These are phyloP conservation scores for Truncatella angustata DNA, from an alignment of 2,329 filamentous ascomycete genomes.

Conservation along the genomic window DNA sequence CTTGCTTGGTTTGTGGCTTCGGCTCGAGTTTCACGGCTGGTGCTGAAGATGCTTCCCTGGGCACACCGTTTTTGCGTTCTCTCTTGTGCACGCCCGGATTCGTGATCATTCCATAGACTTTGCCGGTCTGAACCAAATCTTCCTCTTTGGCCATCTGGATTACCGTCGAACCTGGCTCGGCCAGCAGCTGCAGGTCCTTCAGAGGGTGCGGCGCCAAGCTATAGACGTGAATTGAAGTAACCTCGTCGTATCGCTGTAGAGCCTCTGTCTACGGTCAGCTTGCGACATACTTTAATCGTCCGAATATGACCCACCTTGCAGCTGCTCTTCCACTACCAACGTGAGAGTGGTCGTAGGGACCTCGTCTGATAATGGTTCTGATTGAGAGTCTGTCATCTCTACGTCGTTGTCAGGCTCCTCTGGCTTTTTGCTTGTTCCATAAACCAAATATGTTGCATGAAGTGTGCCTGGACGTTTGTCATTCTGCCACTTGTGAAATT, in stretches of 20 bases:
- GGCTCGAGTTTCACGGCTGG: conserved; percentile 21
- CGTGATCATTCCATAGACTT: conserved; percentile 69
- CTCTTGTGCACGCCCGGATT: conserved; percentile 65
- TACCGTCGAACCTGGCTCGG: conserved; percentile 66
- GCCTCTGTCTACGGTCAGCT: too few relatives aligned
- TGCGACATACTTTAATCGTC: neutral
- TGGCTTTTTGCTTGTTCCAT: conserved; percentile 58
- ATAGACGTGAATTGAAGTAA: conserved; percentile 82
- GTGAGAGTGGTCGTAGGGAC: conserved; percentile 59
- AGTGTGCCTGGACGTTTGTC: conserved; percentile 69
- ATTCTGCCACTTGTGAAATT: conserved; percentile 80
- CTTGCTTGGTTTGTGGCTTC: conserved; percentile 28
- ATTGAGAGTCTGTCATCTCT: conserved; percentile 66
- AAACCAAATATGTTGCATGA: conserved; percentile 91
- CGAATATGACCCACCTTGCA: conserved; percentile 55
- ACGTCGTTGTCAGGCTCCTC: conserved; percentile 59
- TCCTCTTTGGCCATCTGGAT: conserved; percentile 53
- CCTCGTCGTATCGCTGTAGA: conserved; percentile 66
- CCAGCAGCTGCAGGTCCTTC: conserved; percentile 69
- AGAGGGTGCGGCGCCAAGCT: conserved; percentile 72
- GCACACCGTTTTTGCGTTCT: conserved; percentile 36
- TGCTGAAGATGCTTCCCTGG: conserved; percentile 24
- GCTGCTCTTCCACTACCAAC: conserved; percentile 68
- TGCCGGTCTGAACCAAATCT: conserved; percentile 57
- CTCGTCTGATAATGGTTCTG: conserved; percentile 49